Base-by-base conservation (phyloP, 1,284 basidiomycete genomes). In the Naganishia sp. region DNA sequence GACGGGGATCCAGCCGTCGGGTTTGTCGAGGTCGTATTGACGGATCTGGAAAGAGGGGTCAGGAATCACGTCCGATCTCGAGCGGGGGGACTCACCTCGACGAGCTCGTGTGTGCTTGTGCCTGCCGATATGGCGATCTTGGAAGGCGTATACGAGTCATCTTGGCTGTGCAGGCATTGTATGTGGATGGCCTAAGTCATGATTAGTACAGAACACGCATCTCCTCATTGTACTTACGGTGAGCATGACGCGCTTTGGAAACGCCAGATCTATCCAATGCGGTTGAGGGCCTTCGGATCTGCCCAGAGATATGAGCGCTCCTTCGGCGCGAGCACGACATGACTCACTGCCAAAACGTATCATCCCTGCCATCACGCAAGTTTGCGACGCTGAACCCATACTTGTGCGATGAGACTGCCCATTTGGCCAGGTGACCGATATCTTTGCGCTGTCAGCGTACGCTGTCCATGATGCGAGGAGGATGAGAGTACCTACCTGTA, bases 281-380 rank as follows among this genome's bases (percentile, higher is more conserved):
- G 96, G 96, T 75, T 98, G 96, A 0, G 92, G 91, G 0, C 96
- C 96, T 76, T 99, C 96, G 6, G 92, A 95, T 77, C 95, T 98
- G 76, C 18, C 66, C 58, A 65, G 39, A 67, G 41, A 49, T 63
- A 49, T 63, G 47, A 56, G 65, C 62, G 46, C 31, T 28, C 11
- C 42, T 7, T 15, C 49, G 35, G 31, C 13, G 41, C 52, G 25
- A 31, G 13, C 18, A 1, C 28, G 3, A 35, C n/a, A 28, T 28
- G 13, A 85, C 92, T 76, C 79, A 98, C 94, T 99, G 96, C 96
- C 96, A 99, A 73, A 98, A 94, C 0, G 94, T 97, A 49, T 90
- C 88, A 47, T 91, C 88, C 75, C 97, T 90, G 25, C 86, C 85
- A 73, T 98, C 94, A 17, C 87, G 84, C 57, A 99, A 82, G 80